A percentile compares a stretch with the other conserved stretches of the same genome.
phyloP scores from a whole-genome alignment of 2,329 filamentous ascomycete genomes.

The Pseudogymnoascus sp. region DNA sequence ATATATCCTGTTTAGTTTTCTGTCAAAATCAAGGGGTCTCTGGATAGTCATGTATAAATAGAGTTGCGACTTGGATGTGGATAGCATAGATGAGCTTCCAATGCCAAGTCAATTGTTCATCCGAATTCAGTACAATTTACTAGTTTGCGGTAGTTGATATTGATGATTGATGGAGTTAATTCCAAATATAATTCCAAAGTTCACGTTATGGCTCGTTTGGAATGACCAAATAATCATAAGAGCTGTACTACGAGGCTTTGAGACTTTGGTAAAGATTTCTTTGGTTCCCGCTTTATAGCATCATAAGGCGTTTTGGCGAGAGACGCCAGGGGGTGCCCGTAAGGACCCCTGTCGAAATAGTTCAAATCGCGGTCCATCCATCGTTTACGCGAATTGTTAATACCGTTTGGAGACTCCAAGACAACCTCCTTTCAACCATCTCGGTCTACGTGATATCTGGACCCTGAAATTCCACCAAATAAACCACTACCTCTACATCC shows the following conservation, averaged over 20 bases:
- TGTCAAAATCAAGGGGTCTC: conserved; percentile 5
- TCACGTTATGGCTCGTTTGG: neutral
- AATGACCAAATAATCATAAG: neutral
- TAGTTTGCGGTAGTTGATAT: neutral
- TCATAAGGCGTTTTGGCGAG: conserved; percentile 4
- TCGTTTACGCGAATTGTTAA: conserved; percentile 9
- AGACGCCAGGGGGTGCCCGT: conserved; percentile 1
- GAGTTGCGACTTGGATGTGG: conserved; percentile 5
- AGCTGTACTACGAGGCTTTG: neutral
- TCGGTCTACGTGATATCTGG: neutral
- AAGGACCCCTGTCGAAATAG: conserved; percentile 9
- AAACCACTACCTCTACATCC: neutral
- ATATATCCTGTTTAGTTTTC: conserved; percentile 8
- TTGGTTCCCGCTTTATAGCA: conserved; percentile 8
- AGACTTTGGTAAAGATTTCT: neutral
- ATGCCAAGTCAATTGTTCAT: neutral
- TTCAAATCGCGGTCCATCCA: conserved; percentile 10
- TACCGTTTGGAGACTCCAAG: conserved; percentile 3
- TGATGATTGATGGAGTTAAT: neutral
- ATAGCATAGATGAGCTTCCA: conserved; percentile 1
- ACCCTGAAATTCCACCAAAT: conserved; percentile 5
- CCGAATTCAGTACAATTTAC: neutral
- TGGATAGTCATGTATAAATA: conserved; percentile 7
- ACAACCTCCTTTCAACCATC: conserved; percentile 5
- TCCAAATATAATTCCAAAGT: neutral